A percentile compares a stretch with the other conserved stretches of the same genome.
Evolutionary conservation across 2,329 filamentous ascomycete species (phyloP).

Genomic region (Dactylonectria macrodidyma): DNA sequence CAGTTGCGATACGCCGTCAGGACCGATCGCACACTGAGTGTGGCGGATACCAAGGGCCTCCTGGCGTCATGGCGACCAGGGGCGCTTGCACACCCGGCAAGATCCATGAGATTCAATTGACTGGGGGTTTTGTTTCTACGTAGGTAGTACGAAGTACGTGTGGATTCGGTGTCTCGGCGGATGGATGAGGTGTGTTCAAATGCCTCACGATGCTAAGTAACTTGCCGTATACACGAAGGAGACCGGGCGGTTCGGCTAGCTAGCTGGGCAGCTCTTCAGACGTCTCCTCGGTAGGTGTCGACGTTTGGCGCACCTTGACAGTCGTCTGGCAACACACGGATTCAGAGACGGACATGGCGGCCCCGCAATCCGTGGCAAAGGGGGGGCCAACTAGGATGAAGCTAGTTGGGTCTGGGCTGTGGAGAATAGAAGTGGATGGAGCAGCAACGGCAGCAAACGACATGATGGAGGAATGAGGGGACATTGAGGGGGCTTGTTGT

Average conservation of each 20-base stretch:
- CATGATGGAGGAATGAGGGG: slow-evolving; percentile 16
- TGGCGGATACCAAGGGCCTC: slow-evolving; percentile 1
- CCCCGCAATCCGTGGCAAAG: slow-evolving; percentile 40
- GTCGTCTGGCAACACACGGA: slow-evolving; percentile 6
- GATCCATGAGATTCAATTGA: slow-evolving; percentile 10
- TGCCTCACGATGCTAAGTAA: background rate
- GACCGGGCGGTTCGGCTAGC: slow-evolving; percentile 10
- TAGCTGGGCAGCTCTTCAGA: too few relatives aligned
- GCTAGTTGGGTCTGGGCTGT: slow-evolving; percentile 32
- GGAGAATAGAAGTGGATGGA: slow-evolving; percentile 14
- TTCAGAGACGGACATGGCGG: slow-evolving; percentile 28
- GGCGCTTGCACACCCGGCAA: background rate
- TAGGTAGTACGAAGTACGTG: background rate
- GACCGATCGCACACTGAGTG: slow-evolving; percentile 3
- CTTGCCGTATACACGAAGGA: background rate
- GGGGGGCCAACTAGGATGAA: slow-evolving; percentile 24
- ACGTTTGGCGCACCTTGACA: slow-evolving; percentile 1
- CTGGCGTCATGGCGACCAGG: slow-evolving; percentile 12
- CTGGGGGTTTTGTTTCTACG: background rate
- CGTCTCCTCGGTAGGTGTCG: slow-evolving; percentile 4
- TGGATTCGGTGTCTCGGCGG: background rate
- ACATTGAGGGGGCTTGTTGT: slow-evolving; percentile 7
- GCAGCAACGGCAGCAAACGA: slow-evolving; percentile 15
- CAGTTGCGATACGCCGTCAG: background rate
- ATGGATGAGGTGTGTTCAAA: background rate